A percentile compares a stretch with the other conserved stretches of the same genome.
These are phyloP conservation scores for Pochonia chlamydosporia DNA, from an alignment of 2,329 filamentous ascomycete species.

Conservation along the genomic window DNA sequence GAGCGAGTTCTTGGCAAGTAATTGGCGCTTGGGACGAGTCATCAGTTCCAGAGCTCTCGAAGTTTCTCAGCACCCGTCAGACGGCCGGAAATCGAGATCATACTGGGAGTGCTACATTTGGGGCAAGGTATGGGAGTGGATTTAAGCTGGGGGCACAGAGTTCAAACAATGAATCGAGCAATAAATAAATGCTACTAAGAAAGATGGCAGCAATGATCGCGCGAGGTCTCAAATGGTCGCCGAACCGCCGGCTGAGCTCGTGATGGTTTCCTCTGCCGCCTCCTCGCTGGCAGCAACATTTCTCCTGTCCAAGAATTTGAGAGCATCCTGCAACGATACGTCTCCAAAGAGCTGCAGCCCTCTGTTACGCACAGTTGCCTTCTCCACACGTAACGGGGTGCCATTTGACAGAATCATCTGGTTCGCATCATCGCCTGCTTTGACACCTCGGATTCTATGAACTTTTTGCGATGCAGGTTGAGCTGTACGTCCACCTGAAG, in stretches of 20 bases:
- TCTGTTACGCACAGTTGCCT: not conserved
- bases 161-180: not conserved
- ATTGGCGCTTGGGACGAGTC: constrained; percentile 13
- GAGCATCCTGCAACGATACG: not conserved
- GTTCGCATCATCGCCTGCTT: not conserved
- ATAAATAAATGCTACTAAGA: not conserved
- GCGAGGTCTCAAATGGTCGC: not conserved
- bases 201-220: not conserved
- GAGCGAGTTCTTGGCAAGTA: constrained; percentile 13
- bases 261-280: not conserved
- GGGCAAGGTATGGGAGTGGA: not conserved
- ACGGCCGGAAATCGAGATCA: too few relatives aligned
- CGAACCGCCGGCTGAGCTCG: not conserved
- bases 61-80: not conserved
- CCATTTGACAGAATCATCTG: not conserved
- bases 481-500: not conserved
- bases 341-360: not conserved
- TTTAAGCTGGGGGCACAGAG: not conserved
- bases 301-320: not conserved
- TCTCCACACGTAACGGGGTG: not conserved
- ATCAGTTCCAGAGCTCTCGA: constrained; percentile 6
- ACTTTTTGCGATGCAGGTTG: too few relatives aligned
- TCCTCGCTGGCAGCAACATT: not conserved
- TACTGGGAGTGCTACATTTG: not conserved
- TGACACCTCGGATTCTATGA: not conserved